A percentile compares a stretch with the other conserved stretches of the same genome.
These are phyloP conservation scores for Cladophialophora psammophila DNA, from an alignment of 2,329 filamentous ascomycete species.

Conservation along the genomic window DNA sequence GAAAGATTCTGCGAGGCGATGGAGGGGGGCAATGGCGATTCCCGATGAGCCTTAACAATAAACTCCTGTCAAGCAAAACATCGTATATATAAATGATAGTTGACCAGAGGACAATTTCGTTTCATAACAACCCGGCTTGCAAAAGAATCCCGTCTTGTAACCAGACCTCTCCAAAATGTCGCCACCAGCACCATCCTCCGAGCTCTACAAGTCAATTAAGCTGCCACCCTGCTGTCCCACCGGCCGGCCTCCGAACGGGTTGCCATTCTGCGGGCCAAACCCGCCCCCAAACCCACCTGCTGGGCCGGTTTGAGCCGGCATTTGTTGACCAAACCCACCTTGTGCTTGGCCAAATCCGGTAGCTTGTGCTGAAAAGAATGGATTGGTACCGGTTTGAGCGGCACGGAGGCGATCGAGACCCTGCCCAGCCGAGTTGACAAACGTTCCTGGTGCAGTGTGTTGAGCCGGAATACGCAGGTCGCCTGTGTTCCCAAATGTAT, in stretches of 20 bases:
- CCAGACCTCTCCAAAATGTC: neutral
- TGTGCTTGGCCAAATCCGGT: slow-evolving; percentile 64
- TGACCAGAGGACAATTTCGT: slow-evolving; percentile 19
- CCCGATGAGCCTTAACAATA: neutral
- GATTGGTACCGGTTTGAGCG: slow-evolving; percentile 78
- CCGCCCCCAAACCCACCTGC: slow-evolving; percentile 55
- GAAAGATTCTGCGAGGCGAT: too few relatives aligned
- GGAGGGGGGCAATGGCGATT: neutral
- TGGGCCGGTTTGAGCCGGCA: slow-evolving; percentile 61
- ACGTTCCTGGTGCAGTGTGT: slow-evolving; percentile 93
- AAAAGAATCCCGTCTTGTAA: neutral
- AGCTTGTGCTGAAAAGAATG: slow-evolving; percentile 84
- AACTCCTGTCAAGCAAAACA: slow-evolving; percentile 19
- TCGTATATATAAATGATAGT: slow-evolving; percentile 10
- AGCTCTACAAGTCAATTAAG: slow-evolving; percentile 65
- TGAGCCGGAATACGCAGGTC: slow-evolving; percentile 94
- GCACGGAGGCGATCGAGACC: slow-evolving; percentile 76
- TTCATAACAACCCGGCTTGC: slow-evolving; percentile 2
- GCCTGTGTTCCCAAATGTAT: slow-evolving; percentile 97
- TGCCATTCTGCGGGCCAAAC: slow-evolving; percentile 55
- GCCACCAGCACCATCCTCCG: slow-evolving; percentile 12
- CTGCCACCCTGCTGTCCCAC: slow-evolving; percentile 61
- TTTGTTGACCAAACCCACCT: slow-evolving; percentile 54
- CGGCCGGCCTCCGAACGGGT: slow-evolving; percentile 63
- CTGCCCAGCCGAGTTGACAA: slow-evolving; percentile 91